Base-by-base conservation (phyloP, 139 green algal genomes). In the Chlorella sorokiniana region DNA sequence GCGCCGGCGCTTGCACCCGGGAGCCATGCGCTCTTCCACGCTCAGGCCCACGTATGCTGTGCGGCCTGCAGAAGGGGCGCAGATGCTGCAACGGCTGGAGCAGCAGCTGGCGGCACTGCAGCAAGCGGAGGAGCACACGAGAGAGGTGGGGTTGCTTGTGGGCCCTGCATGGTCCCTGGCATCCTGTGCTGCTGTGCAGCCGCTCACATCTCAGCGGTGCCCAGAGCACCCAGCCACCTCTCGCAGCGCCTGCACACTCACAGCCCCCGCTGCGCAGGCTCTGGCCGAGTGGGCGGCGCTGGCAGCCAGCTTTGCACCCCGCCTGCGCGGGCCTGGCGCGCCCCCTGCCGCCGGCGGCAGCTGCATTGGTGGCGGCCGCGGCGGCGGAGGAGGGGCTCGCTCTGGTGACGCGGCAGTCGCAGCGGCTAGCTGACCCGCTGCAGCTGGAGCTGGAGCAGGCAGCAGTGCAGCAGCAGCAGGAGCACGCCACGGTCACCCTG, bases 361-460 rank as follows among this genome's bases (percentile, higher is more conserved):
- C 78, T 45, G 63, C 64, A 33, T 10, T 33, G 67, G 2, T 23
- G 67, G 61, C 68, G 11, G 79, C 79, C 7, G 59, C 72, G 0
- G 80, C 69, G 0, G 80, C 69, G 20, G 80, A 85, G 69, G 37
- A 52, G 22, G 80, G 73, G 29, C 51, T 85, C 35, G 63, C 65
- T 14, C 74, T 85, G 80, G 63, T 85, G 35, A 44, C 8, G 4
- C 62, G 44, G 16, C 80, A 85, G 38, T 51, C 69, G 16, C 69
- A 71, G 42, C 29, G 59, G 38, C 78, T 77, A 23, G 38, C 54
- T 10, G 71, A 81, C 65, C 64, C 56, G 0, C 59, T 82, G 27
- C 51, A 48, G 54, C 44, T 68, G 25, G 52, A 74, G 4, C 51
- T 64, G 38, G 54, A 81, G 37, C 40, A 52, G 9, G 75, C 48